Base-by-base conservation (phyloP, 108 stramenopile genomes). In the Aurantiochytrium sp. region DNA sequence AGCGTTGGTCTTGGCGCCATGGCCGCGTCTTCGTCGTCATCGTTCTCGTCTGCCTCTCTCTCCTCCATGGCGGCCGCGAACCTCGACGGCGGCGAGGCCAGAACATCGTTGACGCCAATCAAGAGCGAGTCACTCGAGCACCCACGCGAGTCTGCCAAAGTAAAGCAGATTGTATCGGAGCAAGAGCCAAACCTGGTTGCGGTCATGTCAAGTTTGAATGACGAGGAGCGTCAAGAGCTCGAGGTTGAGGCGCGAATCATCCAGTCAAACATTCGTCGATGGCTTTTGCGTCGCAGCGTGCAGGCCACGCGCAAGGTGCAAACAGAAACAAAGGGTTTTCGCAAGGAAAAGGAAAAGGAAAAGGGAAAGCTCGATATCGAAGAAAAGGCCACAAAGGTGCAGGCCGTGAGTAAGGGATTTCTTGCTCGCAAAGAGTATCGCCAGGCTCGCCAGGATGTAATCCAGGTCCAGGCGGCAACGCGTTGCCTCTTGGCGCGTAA, bases 331-430 rank as follows among this genome's bases (percentile, higher is more conserved):
- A 83, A 83, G 4, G 76, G 76, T 12, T 83, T 83, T 83, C 76
- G 45, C 64, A 42, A 28, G 16, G 51, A 83, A 8, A 83, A 83
- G 51, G 51, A 83, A 53, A 42, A 42, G 10, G 35, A 69, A 42
- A 28, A 35, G 29, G 29, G 14, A 21, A 5, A 69, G 25, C 21
- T 23, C 42, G 76, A 53, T 23, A 1, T 83, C n/a, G 76, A 83
- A 45, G 4, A 47, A 53, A 83, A 83, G 23, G 76, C 51, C 6
- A 83, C 76, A 6, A 83, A 83, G 23, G 76, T 83, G 23, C 76
- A 83, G 51, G 76, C 76, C 4, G 76, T 83, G 76, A 28, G 76
- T 16, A 83, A 83, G n/a, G 76, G 76, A 12, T 83, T 83, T 53
- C 76, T 83, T 6, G 76, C 76, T 6, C 76, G 76, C 12, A 83